Base-by-base conservation (phyloP, 805 yeast species). In the Teunomyces cretensis region DNA sequence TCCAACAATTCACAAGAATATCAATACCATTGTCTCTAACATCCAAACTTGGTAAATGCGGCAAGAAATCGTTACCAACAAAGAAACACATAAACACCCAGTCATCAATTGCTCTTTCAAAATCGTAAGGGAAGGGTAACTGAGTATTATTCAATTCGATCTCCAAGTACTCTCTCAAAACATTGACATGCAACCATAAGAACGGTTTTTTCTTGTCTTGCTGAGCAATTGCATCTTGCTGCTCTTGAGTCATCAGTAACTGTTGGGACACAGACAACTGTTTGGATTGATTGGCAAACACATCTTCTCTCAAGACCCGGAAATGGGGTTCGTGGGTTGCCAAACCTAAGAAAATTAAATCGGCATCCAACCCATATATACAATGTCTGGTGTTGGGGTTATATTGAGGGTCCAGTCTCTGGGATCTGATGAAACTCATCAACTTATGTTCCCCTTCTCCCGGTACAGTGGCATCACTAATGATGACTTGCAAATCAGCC, bases 401-500 rank as follows among this genome's bases (percentile, higher is more conserved):
- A 65, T 92, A 88, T 59, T 83, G 82, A 0, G 95, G 88, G 55
- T 87, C 94, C 33, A 86, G 79, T 54, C 98, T 76, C 62, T 91
- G 98, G 33, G 88, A 80, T 58, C 99, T 80, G 46, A 94, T 86
- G 62, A 91, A 94, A 57, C 86, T 90, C 99, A 94, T 94, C 56
- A 94, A 84, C 65, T 94, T 94, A 71, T 94, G 99, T 66, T 94
- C 99, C 62, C 99, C 99, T 75, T 94, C 99, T 50, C 99, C 99
- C 1, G 99, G 99, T 11, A 92, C 98, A 0, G 96, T 84, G 26
- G 97, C 96, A 62, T 92, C 99, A 58, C 96, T 86, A 38, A 94
- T 84, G 17, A 94, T 86, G 5, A 94, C 90, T 65, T 94, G 94
- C 39, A 92, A 68, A 47, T 84, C 77, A 37, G 83, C 83, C 99